phyloP scores from a whole-genome alignment of 2,329 filamentous ascomycete genomes.

The Macrophomina phaseolina region DNA sequence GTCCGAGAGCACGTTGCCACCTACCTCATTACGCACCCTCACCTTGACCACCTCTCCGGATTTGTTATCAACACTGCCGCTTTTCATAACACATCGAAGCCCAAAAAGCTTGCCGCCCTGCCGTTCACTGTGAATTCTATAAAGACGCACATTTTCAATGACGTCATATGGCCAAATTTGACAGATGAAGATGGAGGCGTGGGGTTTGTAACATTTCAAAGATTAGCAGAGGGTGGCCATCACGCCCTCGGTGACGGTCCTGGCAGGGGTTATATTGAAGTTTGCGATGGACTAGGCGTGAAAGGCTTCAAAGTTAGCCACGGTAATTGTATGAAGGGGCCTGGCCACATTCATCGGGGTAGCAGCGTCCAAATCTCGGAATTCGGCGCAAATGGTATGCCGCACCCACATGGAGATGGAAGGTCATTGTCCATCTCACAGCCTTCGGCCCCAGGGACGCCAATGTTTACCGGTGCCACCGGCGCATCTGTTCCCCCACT shows the following conservation, averaged over 20 bases:
- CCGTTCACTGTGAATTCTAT: constrained; percentile 90
- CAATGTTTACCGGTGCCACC: constrained; percentile 33
- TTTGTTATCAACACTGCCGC: constrained; percentile 94
- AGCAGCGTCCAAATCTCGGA: constrained; percentile 50
- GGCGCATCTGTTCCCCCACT: constrained; percentile 22
- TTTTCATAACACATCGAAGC: constrained; percentile 74
- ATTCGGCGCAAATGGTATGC: constrained; percentile 35
- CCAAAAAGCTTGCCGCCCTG: constrained; percentile 85
- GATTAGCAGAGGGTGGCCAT: constrained; percentile 87
- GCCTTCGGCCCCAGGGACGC: constrained; percentile 43
- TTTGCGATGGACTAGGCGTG: constrained; percentile 87
- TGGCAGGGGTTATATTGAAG: constrained; percentile 81
- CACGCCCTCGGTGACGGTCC: constrained; percentile 81
- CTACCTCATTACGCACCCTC: constrained; percentile 94
- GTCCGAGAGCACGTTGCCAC: constrained; percentile 81
- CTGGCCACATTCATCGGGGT: constrained; percentile 49
- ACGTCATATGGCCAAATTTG: constrained; percentile 95
- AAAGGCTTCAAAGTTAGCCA: constrained; percentile 89
- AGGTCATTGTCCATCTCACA: constrained; percentile 44
- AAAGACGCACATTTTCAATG: constrained; percentile 96
- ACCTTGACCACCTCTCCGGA: constrained; percentile 90
- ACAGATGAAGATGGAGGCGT: constrained; percentile 96
- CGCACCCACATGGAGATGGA: constrained; percentile 35
- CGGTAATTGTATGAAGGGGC: constrained; percentile 79
- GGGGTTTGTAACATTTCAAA: constrained; percentile 87